Evolutionary conservation across 2,329 filamentous ascomycete species (phyloP), one percentile per base, ranked within the genome.

Genomic region (Phoma herbarum): DNA sequence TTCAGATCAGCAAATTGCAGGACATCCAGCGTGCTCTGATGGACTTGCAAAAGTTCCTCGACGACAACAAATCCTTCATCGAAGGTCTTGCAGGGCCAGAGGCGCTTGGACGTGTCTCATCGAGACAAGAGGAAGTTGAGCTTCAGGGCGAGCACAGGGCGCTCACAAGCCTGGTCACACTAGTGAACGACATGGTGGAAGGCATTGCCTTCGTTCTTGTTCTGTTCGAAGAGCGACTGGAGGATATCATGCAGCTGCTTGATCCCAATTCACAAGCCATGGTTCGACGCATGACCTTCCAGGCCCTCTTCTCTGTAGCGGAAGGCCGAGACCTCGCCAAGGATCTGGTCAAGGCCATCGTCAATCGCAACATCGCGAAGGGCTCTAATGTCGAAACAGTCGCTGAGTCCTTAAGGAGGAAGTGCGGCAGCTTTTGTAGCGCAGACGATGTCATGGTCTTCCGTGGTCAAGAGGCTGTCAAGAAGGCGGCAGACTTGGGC

Each of bases 361-460:
- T 99, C 53, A 98, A 98, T 76, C 89, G 93, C 70, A 99, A 97
- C 76, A 99, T 99, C 68, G 91, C 94, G 57, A 97, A 92, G 71
- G 95, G 96, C 10, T 94, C 93, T 4, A 99, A 98, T 63, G 94
- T 99, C 20, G 96, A 99, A 79, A 97, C 93, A 0, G 93, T 99
- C 23, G 94, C 95, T 0, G 95, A 99, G 77, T 92, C 93, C n/a
- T 81, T 99, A 48, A 87, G 95, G 45, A 86, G 95, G 68, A 87
- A 93, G 68, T 99, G 95, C 68, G 96, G 95, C 62, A 97, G 91
- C 78, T 99, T 99, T 84, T 99, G 95, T 77, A 97, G 93, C 71
- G 89, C 94, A 0, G 94, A 99, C 64, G 95, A 99, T 79, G 95
- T 98, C 1, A 88, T 98, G 64, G 94, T 97, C 67, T 99, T 99